These are phyloP conservation scores for Cordia subcordata DNA, from an alignment of 257 asterid species.

Conservation along the genomic window DNA sequence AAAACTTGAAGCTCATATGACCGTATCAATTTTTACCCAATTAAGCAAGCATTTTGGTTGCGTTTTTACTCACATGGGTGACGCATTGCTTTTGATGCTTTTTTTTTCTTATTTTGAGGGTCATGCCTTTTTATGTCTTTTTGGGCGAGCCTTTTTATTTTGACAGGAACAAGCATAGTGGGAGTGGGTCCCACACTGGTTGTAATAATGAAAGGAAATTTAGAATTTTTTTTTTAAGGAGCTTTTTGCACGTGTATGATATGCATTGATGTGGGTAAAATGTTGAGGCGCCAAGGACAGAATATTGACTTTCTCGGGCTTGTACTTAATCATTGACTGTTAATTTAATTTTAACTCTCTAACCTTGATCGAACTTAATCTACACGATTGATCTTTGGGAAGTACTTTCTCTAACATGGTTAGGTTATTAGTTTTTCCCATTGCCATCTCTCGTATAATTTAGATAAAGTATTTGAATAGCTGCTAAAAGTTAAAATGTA, in stretches of 20 bases:
- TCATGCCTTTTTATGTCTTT: background rate
- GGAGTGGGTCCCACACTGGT: constrained; percentile 2
- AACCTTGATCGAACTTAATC: background rate
- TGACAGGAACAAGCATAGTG: constrained; percentile 37
- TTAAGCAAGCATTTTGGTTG: no score
- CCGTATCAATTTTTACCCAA: no score
- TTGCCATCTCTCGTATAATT: no score
- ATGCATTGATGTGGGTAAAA: constrained; percentile 35
- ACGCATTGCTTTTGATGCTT: constrained; percentile 22
- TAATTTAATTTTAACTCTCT: constrained; percentile 18
- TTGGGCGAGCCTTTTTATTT: constrained; percentile 23
- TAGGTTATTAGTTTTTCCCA: background rate
- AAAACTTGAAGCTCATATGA: no score
- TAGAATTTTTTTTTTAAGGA: constrained; percentile 9
- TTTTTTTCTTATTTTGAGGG: background rate
- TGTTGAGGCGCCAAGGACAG: constrained; percentile 34
- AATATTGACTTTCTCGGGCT: constrained; percentile 62
- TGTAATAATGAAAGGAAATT: constrained; percentile 1
- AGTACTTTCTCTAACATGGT: background rate
- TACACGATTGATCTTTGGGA: background rate
- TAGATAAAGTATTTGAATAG: no score
- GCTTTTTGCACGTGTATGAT: constrained; percentile 45
- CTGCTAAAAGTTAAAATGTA: no score
- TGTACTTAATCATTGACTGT: constrained; percentile 39
- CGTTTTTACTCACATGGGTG: no score